A percentile compares a stretch with the other conserved stretches of the same genome.
These are phyloP conservation scores for Mycosphaerelloides madeirae DNA, from an alignment of 2,329 filamentous ascomycete genomes.

Conservation along the genomic window DNA sequence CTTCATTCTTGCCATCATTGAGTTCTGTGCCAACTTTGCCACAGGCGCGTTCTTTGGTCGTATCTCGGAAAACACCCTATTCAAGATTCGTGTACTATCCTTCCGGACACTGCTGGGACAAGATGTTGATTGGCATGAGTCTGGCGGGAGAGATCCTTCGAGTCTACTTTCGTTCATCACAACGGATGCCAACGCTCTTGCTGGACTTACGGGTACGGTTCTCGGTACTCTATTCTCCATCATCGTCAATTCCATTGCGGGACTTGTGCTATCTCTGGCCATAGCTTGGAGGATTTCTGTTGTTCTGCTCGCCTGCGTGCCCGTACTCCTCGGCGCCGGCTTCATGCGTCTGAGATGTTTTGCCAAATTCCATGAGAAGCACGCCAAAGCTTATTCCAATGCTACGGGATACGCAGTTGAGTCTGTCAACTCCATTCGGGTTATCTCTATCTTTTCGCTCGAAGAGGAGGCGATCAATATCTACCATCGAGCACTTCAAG, in stretches of 20 bases:
- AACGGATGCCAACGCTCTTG: slow-evolving; percentile 62
- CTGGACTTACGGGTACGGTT: slow-evolving; percentile 65
- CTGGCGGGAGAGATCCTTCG: slow-evolving; percentile 57
- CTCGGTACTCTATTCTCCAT: slow-evolving; percentile 66
- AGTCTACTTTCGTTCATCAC: slow-evolving; percentile 64
- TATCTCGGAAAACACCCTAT: slow-evolving; percentile 61
- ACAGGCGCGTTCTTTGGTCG: slow-evolving; percentile 57
- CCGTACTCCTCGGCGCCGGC: slow-evolving; percentile 56
- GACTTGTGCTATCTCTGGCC: slow-evolving; percentile 64
- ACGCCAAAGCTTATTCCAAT: slow-evolving; percentile 48
- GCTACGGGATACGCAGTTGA: slow-evolving; percentile 51
- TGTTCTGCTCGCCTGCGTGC: slow-evolving; percentile 65
- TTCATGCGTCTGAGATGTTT: slow-evolving; percentile 64
- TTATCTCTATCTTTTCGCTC: slow-evolving; percentile 48
- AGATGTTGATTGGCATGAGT: slow-evolving; percentile 67
- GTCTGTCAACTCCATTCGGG: slow-evolving; percentile 43
- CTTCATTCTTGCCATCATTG: slow-evolving; percentile 57
- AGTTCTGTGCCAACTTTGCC: slow-evolving; percentile 57
- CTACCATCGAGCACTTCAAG: slow-evolving; percentile 21
- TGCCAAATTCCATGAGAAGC: slow-evolving; percentile 49
- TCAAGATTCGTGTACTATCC: slow-evolving; percentile 58
- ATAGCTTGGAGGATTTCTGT: slow-evolving; percentile 73
- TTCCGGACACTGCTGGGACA: slow-evolving; percentile 63
- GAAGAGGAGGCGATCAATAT: slow-evolving; percentile 43
- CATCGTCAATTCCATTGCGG: slow-evolving; percentile 61